A percentile compares a stretch with the other conserved stretches of the same genome.
Conservation (phyloP, 179 eudicot species). For the Carnegiea gigantea region DNA sequence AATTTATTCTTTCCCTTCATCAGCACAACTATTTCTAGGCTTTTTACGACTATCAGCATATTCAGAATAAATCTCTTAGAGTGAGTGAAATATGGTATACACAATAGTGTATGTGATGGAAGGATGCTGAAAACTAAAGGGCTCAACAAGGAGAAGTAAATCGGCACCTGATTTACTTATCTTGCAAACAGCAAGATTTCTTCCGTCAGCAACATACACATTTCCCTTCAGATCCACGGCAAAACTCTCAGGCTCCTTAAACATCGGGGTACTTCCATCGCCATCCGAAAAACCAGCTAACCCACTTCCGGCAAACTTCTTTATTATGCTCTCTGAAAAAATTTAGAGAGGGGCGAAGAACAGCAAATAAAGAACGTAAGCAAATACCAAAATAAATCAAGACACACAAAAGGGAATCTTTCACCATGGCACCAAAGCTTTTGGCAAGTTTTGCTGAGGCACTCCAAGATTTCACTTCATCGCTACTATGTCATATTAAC, state of each 20-base stretch:
- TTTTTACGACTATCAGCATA: neutral
- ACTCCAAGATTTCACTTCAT: neutral
- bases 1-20: neutral
- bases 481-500: neutral
- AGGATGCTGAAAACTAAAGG: neutral
- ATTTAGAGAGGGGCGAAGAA: neutral
- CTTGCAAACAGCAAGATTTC: slow-evolving; percentile 59
- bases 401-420: neutral
- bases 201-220: slow-evolving; percentile 63
- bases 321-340: slow-evolving; percentile 42
- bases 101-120: neutral
- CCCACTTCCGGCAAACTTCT: slow-evolving; percentile 50
- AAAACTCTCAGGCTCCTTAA: slow-evolving; percentile 63
- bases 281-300: slow-evolving; percentile 51
- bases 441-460: neutral
- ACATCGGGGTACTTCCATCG: slow-evolving; percentile 48
- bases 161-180: slow-evolving; percentile 62
- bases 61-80: neutral
- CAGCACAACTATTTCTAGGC: neutral
- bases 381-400: neutral
- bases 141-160: neutral
- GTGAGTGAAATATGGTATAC: neutral
- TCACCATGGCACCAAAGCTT: neutral
- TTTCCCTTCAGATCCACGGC: slow-evolving; percentile 69
- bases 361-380: neutral